Conservation (phyloP, 495 filamentous ascomycete genomes). For the Diplogelasinospora grovesii region DNA sequence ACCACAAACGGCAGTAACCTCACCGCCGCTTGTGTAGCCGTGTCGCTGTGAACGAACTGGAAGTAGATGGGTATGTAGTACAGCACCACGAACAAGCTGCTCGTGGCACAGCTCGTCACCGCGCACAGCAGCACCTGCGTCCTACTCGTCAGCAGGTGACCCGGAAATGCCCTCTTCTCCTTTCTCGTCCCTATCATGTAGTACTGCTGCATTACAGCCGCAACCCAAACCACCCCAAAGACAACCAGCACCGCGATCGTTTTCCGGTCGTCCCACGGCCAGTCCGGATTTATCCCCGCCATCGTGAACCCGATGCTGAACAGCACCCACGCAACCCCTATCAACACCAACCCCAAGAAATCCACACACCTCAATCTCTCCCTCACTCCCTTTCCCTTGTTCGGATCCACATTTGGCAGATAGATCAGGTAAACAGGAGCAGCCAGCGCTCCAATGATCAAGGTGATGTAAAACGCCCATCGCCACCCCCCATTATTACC, state of each 20-base stretch:
- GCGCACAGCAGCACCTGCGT: conserved; percentile 41
- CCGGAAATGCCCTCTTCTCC: conserved; percentile 46
- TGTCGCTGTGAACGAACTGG: conserved; percentile 49
- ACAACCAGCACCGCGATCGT: conserved; percentile 51
- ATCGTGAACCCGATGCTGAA: conserved; percentile 49
- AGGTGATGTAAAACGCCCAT: conserved; percentile 50
- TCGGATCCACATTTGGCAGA: conserved; percentile 44
- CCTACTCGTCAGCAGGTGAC: conserved; percentile 40
- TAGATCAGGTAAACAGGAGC: conserved; percentile 52
- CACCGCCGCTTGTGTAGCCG: conserved; percentile 44
- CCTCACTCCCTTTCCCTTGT: conserved; percentile 25
- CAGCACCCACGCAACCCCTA: conserved; percentile 34
- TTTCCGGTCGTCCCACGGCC: conserved; percentile 43
- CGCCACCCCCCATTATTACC: conserved; percentile 38
- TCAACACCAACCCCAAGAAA: conserved; percentile 37
- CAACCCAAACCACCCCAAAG: conserved; percentile 44
- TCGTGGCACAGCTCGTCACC: conserved; percentile 27
- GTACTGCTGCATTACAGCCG: conserved; percentile 45
- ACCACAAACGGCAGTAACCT: conserved; percentile 54
- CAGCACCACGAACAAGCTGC: conserved; percentile 32
- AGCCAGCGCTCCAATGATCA: conserved; percentile 37
- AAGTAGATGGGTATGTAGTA: conserved; percentile 54
- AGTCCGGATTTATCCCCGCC: conserved; percentile 46
- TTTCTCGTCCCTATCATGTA: conserved; percentile 44
- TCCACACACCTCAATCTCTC: conserved; percentile 38